Evolutionary conservation across 495 filamentous ascomycete genomes (phyloP).

Genomic region (Tuber indicum): DNA sequence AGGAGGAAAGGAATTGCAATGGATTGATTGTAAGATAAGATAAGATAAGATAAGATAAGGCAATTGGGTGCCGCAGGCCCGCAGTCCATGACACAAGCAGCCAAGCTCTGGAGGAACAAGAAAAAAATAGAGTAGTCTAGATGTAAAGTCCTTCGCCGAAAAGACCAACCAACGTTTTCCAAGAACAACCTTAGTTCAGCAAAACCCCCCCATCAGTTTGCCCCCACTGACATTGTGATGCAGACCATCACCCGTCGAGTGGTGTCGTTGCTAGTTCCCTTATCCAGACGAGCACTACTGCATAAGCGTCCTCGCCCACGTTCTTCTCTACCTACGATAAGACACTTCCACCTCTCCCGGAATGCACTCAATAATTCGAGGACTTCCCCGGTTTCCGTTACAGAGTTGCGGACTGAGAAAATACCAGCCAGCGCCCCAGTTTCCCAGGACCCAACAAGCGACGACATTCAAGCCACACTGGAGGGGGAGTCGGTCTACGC

Average conservation of each 20-base stretch:
- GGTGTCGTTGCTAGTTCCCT: conserved; percentile 34
- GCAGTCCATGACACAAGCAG: conserved; percentile 12
- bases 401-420: conserved; percentile 11
- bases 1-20: no score
- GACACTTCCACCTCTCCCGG: conserved; percentile 11
- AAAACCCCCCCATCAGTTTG: conserved; percentile 21
- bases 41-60: conserved; percentile 30
- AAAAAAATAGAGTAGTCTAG: conserved; percentile 12
- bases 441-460: conserved; percentile 12
- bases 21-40: background rate
- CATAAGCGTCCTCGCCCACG: conserved; percentile 21
- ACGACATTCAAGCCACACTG: conserved; percentile 10
- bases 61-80: background rate
- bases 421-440: background rate
- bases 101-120: background rate
- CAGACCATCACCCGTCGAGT: conserved; percentile 39
- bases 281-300: conserved; percentile 30
- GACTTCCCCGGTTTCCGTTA: conserved; percentile 9
- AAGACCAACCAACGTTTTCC: conserved; percentile 6
- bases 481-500: conserved; percentile 22
- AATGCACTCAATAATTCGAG: conserved; percentile 13
- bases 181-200: conserved; percentile 4
- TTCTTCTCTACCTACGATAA: conserved; percentile 26
- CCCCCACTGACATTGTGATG: conserved; percentile 28
- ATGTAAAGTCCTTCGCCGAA: conserved; percentile 5